phyloP scores from a whole-genome alignment of 257 asterid species.

The Oldenlandia corymbosa region DNA sequence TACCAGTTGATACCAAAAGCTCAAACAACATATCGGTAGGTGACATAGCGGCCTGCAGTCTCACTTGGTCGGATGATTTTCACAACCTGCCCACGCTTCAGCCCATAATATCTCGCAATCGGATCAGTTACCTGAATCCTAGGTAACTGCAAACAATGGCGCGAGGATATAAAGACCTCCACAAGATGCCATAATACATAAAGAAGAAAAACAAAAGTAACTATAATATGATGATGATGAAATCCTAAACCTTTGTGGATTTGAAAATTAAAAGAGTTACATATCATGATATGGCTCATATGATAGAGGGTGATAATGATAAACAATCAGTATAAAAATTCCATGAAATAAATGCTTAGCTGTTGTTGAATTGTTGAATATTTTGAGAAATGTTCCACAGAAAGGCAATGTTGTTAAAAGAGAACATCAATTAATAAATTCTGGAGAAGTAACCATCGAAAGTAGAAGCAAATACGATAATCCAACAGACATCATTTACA shows the following conservation, averaged over 20 bases:
- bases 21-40: constrained; percentile 73
- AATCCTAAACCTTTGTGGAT: too few relatives aligned
- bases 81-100: constrained; percentile 69
- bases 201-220: too few relatives aligned
- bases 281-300: too few relatives aligned
- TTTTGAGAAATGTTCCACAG: background rate
- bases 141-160: constrained; percentile 53
- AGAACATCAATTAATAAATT: background rate
- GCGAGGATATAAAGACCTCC: background rate
- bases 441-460: background rate
- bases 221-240: too few relatives aligned
- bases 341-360: too few relatives aligned
- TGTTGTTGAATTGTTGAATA: too few relatives aligned
- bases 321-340: too few relatives aligned
- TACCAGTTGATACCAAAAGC: too few relatives aligned
- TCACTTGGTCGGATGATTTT: constrained; percentile 85
- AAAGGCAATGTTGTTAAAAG: background rate
- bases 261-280: too few relatives aligned
- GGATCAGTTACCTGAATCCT: constrained; percentile 75
- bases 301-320: too few relatives aligned
- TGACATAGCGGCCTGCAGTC: constrained; percentile 79
- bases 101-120: constrained; percentile 68
- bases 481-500: background rate
- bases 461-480: background rate
- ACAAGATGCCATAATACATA: background rate